Base-by-base conservation (phyloP, 176 grass and related monocot species). In the Avena insularis region DNA sequence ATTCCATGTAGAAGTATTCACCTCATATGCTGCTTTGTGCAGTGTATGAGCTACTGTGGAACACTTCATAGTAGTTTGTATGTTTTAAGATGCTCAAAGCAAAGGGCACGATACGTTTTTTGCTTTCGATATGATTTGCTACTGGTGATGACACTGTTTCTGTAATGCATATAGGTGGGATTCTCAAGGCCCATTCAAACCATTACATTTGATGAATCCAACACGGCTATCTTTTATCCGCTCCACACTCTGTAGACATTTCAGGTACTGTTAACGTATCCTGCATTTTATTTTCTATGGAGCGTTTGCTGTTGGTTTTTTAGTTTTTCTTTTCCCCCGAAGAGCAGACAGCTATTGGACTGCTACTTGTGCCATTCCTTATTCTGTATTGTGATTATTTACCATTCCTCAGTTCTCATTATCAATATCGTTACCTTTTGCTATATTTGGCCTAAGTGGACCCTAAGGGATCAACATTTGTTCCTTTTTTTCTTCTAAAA, bases 151-250 rank as follows among this genome's bases (percentile, higher is more conserved):
- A 50, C 54, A 50, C 54, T 80, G 84, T 60, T 78, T 81, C 74
- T 87, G 84, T 15, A 77, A 87, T 90, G 57, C 23, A 23, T 85
- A 80, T 78, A 98, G 96, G 96, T 98, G 96, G 96, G 96, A 98
- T 72, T 84, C 82, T 25, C 40, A 94, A 67, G 96, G 93, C 29
- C 96, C 96, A 83, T 98, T 98, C 82, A 96, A 98, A 82, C 93
- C 96, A 69, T 91, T 98, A 85, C 96, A 98, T 81, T 80, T 87
- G 75, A 95, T 98, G 89, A 98, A 98, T 89, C 96, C 96, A 17
- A 95, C 70, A 58, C 79, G 96, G 16, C 60, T 96, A 43, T 94
- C 93, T 78, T 98, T 98, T 81, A 89, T 98, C 17, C 93, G 93
- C 47, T 94, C 93, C 47, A 60, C 89, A 45, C 93, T 98, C 3